These are phyloP conservation scores for Globisporangium heterothallicum DNA, from an alignment of 352 stramenopile species.

Conservation along the genomic window DNA sequence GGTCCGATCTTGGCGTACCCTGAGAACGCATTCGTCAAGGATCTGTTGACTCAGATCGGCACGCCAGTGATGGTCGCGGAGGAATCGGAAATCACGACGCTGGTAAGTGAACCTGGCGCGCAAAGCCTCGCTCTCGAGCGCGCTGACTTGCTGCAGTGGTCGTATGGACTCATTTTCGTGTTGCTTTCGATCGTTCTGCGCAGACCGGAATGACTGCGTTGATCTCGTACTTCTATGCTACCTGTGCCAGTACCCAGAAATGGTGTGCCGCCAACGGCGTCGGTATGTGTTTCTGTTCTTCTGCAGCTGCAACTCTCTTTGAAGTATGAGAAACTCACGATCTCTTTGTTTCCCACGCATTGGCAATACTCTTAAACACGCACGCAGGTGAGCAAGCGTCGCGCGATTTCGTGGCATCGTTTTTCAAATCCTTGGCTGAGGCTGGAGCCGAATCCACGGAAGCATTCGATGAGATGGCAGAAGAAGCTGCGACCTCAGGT, in stretches of 20 bases:
- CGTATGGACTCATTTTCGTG: not conserved
- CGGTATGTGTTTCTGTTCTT: conserved; percentile 32
- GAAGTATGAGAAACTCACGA: not conserved
- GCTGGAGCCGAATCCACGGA: conserved; percentile 67
- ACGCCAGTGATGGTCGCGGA: conserved; percentile 78
- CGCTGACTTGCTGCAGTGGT: too few species aligned
- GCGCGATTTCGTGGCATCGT: conserved; percentile 75
- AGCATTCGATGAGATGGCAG: conserved; percentile 77
- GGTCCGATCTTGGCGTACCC: conserved; percentile 80
- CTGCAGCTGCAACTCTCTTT: conserved; percentile 2
- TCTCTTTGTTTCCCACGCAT: too few species aligned
- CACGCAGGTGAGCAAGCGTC: conserved; percentile 51
- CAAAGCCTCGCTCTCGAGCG: too few species aligned
- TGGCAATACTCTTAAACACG: too few species aligned
- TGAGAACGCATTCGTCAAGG: conserved; percentile 55
- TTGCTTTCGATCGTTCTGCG: not conserved
- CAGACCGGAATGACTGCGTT: conserved; percentile 81
- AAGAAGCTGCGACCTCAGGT: conserved; percentile 73
- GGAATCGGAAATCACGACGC: conserved; percentile 78
- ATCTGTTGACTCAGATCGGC: conserved; percentile 72
- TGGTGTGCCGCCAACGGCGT: conserved; percentile 86
- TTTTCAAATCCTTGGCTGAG: conserved; percentile 78
- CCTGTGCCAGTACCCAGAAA: conserved; percentile 73
- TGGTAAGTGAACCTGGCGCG: too few species aligned
- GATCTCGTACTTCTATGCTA: conserved; percentile 86